A percentile compares a stretch with the other conserved stretches of the same genome.
Evolutionary conservation across 2,329 filamentous ascomycete species (phyloP).

Genomic region (Aspergillus phoenicis): DNA sequence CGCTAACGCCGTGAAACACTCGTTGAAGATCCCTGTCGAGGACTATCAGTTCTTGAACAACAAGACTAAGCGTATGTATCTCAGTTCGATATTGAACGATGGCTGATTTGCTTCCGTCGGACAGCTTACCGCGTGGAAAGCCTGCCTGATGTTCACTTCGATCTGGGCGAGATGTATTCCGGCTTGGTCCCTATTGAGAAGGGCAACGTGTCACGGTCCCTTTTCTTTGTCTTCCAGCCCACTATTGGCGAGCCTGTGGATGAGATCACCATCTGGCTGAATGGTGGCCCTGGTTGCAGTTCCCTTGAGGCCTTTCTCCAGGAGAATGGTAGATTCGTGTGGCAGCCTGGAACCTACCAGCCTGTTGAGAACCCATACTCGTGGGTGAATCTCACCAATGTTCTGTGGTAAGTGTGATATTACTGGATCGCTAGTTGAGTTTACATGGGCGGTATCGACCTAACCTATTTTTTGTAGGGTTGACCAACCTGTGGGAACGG

Average conservation of each 20-base stretch:
- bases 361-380: conserved; percentile 69
- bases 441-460: not conserved
- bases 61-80: conserved; percentile 30
- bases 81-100: not conserved
- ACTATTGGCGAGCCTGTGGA: conserved; percentile 48
- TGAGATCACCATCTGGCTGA: conserved; percentile 49
- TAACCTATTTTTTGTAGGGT: conserved; percentile 23
- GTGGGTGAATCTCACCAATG: conserved; percentile 76
- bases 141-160: conserved; percentile 70
- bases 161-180: conserved; percentile 59
- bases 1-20: conserved; percentile 15
- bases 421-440: too few species aligned
- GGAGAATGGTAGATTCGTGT: conserved; percentile 74
- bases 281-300: conserved; percentile 58
- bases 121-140: conserved; percentile 64
- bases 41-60: conserved; percentile 32
- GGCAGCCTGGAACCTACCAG: conserved; percentile 69
- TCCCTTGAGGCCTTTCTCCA: conserved; percentile 71
- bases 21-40: conserved; percentile 18
- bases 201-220: conserved; percentile 44
- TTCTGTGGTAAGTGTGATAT: conserved; percentile 66
- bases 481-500: conserved; percentile 58
- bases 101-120: not conserved
- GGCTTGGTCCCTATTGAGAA: conserved; percentile 58
- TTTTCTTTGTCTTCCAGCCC: conserved; percentile 56